Evolutionary conservation across 768 basidiomycete species (phyloP).

Genomic region (Fibroporia radiculosa): DNA sequence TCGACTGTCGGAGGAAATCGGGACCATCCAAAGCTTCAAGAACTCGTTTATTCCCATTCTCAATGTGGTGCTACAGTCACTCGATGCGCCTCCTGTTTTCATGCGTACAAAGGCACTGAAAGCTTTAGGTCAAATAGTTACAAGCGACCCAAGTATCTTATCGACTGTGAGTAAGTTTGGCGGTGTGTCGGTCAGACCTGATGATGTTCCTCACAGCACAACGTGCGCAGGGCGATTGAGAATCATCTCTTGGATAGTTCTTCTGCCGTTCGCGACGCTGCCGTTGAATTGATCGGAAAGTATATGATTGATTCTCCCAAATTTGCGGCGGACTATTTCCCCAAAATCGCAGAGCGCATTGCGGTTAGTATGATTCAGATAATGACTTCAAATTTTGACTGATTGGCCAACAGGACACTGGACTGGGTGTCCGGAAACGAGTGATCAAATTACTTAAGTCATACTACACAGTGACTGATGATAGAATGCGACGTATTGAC

Average conservation of each 20-base stretch:
- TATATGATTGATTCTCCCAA: conserved; percentile 87
- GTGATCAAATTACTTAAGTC: conserved; percentile 91
- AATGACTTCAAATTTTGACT: not conserved
- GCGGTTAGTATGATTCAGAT: conserved; percentile 46
- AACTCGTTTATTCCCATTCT: conserved; percentile 82
- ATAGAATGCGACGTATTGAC: conserved; percentile 57
- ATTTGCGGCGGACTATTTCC: conserved; percentile 86
- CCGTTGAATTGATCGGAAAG: conserved; percentile 96
- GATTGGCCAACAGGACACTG: conserved; percentile 67
- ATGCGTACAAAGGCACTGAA: conserved; percentile 92
- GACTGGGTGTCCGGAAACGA: conserved; percentile 87
- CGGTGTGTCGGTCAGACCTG: too few relatives aligned
- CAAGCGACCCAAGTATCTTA: conserved; percentile 80
- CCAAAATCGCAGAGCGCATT: conserved; percentile 82
- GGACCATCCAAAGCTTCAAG: conserved; percentile 65
- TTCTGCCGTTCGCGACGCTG: conserved; percentile 91
- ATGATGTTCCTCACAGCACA: conserved; percentile 35
- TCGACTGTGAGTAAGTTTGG: conserved; percentile 43
- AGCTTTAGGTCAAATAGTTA: conserved; percentile 84
- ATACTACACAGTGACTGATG: conserved; percentile 63
- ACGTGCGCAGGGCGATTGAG: conserved; percentile 83
- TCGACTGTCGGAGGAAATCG: conserved; percentile 65
- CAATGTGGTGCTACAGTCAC: conserved; percentile 64
- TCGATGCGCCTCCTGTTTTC: conserved; percentile 83
- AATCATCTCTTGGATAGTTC: conserved; percentile 87